phyloP scores from a whole-genome alignment of 352 stramenopile genomes.

The Globisporangium polare region DNA sequence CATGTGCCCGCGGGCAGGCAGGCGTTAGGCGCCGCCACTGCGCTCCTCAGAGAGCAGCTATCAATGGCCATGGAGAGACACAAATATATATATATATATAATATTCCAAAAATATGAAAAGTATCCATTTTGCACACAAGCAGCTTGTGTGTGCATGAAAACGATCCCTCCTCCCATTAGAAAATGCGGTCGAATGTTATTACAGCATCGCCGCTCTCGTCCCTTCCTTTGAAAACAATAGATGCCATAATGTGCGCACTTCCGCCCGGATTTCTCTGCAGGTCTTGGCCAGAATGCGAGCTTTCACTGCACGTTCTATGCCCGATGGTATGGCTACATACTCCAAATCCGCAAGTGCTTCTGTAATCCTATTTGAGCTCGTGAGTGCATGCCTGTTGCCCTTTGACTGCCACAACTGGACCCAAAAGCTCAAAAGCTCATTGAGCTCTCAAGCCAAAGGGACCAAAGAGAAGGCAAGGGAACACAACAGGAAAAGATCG shows the following conservation, averaged over 20 bases:
- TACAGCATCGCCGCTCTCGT: neutral
- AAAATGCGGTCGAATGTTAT: neutral
- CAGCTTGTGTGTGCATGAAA: neutral
- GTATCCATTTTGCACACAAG: neutral
- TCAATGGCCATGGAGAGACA: no score
- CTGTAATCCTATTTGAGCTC: neutral
- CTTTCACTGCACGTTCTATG: no score
- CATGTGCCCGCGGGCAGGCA: no score
- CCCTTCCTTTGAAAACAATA: neutral
- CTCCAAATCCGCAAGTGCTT: no score
- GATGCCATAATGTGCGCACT: no score
- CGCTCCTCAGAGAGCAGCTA: no score
- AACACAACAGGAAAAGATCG: neutral
- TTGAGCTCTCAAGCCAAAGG: neutral
- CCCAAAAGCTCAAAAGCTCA: neutral
- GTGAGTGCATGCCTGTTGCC: neutral
- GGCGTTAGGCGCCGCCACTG: no score
- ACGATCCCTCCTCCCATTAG: neutral
- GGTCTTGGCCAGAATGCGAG: no score
- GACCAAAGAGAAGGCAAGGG: neutral
- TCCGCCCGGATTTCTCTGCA: no score
- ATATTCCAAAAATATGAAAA: no score
- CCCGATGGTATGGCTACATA: no score
- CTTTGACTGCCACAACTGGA: neutral
- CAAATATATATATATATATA: no score